phyloP scores from a whole-genome alignment of 345 rosid genomes.

The Gossypium bickii region DNA sequence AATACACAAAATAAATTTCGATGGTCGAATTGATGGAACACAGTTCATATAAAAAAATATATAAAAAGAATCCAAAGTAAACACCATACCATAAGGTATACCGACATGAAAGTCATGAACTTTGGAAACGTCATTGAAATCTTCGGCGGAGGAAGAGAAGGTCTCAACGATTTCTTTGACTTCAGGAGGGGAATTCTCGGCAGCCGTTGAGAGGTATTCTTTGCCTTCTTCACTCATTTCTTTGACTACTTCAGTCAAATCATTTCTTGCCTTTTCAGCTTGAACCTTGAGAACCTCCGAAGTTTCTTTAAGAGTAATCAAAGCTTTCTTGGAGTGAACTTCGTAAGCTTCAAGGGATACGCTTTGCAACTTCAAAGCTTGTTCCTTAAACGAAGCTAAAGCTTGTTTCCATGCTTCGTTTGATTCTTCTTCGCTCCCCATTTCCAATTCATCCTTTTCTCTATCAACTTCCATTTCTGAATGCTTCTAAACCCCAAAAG shows the following conservation, averaged over 20 bases:
- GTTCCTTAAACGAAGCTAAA: conserved; percentile 64
- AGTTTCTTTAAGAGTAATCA: conserved; percentile 50
- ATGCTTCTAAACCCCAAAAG: conserved; percentile 31
- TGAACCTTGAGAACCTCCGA: conserved; percentile 70
- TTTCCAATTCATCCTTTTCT: conserved; percentile 33
- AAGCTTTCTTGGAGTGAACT: conserved; percentile 58
- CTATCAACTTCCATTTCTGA: conserved; percentile 66
- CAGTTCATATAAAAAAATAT: neutral
- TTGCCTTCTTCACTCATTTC: conserved; percentile 69
- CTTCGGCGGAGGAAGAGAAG: conserved; percentile 49
- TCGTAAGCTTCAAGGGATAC: conserved; percentile 76
- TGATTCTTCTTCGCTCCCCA: conserved; percentile 45
- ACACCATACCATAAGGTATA: conserved; percentile 74
- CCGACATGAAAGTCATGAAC: conserved; percentile 80
- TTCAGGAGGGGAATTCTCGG: conserved; percentile 69
- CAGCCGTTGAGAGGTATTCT: conserved; percentile 57
- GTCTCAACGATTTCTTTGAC: conserved; percentile 81
- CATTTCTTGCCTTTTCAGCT: conserved; percentile 70
- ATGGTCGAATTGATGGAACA: neutral
- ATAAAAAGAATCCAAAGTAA: neutral
- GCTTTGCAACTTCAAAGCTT: conserved; percentile 70
- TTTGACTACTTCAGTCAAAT: conserved; percentile 53
- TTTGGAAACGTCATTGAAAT: conserved; percentile 55
- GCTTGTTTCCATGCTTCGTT: conserved; percentile 86
- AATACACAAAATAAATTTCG: neutral